Conservation (phyloP, 352 stramenopile genomes). For the Phytopythium delawarense region DNA sequence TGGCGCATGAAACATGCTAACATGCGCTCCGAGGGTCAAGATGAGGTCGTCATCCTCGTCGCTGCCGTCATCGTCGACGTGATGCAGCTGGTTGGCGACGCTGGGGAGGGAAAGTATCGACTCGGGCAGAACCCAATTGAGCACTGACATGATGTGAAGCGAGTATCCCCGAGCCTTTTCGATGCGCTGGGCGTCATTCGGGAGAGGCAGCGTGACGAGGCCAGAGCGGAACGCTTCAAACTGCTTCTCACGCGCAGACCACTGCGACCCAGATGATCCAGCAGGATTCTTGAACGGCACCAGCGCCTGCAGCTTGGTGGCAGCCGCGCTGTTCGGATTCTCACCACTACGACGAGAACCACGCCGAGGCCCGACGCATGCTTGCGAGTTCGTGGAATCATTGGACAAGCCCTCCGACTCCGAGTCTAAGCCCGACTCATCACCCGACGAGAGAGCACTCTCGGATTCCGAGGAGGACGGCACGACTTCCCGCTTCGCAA, state of each 20-base stretch:
- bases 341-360: background rate
- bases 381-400: background rate
- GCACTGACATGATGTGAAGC: constrained; percentile 58
- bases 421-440: background rate
- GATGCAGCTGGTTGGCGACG: background rate
- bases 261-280: constrained; percentile 30
- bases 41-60: constrained; percentile 46
- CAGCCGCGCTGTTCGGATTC: background rate
- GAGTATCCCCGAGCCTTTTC: constrained; percentile 60
- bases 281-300: constrained; percentile 2
- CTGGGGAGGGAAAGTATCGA: constrained; percentile 22
- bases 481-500: background rate
- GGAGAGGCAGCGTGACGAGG: constrained; percentile 62
- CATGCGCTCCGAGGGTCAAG: constrained; percentile 67
- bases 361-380: background rate
- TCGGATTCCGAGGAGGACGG: constrained; percentile 2
- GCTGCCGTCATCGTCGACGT: constrained; percentile 22
- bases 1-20: constrained; percentile 86
- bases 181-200: constrained; percentile 38
- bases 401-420: background rate
- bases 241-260: constrained; percentile 55
- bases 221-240: constrained; percentile 76
- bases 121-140: constrained; percentile 65
- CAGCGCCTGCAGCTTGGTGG: background rate
- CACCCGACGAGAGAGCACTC: background rate